Evolutionary conservation across 1,284 basidiomycete genomes (phyloP).

Genomic region (Stygiomarasmius scandens): DNA sequence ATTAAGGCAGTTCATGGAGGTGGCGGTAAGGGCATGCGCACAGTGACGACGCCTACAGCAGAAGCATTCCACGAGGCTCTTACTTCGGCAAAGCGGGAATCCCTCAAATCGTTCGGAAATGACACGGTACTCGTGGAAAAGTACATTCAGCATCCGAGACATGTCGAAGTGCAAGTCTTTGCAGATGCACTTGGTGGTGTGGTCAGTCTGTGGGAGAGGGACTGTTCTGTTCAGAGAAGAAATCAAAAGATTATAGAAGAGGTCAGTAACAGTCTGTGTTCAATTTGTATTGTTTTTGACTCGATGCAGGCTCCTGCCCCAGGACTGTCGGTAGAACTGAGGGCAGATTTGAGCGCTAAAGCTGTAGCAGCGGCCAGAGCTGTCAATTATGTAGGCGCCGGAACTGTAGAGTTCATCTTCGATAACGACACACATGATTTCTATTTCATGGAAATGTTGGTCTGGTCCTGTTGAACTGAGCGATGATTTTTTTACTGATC

Average conservation of each 20-base stretch:
- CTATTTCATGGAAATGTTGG: slow-evolving; percentile 93
- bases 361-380: slow-evolving; percentile 91
- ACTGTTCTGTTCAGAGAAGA: slow-evolving; percentile 92
- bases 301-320: slow-evolving; percentile 83
- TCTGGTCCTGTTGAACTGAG: slow-evolving; percentile 11
- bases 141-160: slow-evolving; percentile 82
- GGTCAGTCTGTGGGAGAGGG: slow-evolving; percentile 90
- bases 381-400: slow-evolving; percentile 88
- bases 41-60: slow-evolving; percentile 72
- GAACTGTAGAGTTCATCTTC: slow-evolving; percentile 93
- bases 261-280: slow-evolving; percentile 36
- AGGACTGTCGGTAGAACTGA: slow-evolving; percentile 74
- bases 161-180: slow-evolving; percentile 92
- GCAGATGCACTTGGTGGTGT: slow-evolving; percentile 77
- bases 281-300: background rate
- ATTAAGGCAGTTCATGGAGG: slow-evolving; percentile 98
- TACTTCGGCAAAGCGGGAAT: slow-evolving; percentile 85
- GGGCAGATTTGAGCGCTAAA: slow-evolving; percentile 82
- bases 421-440: slow-evolving; percentile 85
- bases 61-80: slow-evolving; percentile 79
- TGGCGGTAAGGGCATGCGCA: slow-evolving; percentile 96
- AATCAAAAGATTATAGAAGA: slow-evolving; percentile 97
- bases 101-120: slow-evolving; percentile 85
- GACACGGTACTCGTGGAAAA: slow-evolving; percentile 86
- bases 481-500: slow-evolving; percentile 5